Conservation (phyloP, 352 stramenopile genomes). For the Hyphochytrium catenoides region DNA sequence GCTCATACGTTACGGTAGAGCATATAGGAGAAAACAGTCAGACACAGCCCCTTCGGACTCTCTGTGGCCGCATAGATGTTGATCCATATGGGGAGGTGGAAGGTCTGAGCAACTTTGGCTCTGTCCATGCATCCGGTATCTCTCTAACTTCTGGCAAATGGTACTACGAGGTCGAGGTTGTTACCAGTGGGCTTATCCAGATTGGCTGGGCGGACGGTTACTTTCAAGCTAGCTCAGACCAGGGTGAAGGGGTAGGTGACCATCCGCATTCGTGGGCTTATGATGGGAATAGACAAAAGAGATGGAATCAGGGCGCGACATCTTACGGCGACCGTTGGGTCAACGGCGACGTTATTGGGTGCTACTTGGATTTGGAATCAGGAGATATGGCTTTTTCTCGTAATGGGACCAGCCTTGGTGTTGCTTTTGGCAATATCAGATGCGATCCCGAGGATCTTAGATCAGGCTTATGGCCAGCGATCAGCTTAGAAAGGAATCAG, state of each 20-base stretch:
- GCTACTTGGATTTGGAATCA: conserved; percentile 45
- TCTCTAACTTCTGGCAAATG: conserved; percentile 55
- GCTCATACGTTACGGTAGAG: conserved; percentile 53
- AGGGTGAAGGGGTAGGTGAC: conserved; percentile 69
- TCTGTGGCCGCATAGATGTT: conserved; percentile 59
- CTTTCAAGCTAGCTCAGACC: conserved; percentile 68
- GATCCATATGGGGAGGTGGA: conserved; percentile 56
- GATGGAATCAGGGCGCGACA: conserved; percentile 66
- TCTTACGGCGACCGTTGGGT: conserved; percentile 72
- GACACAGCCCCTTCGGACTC: conserved; percentile 18
- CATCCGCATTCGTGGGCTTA: conserved; percentile 76
- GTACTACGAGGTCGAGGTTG: conserved; percentile 79
- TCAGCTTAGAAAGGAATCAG: conserved; percentile 54
- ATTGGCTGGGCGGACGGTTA: conserved; percentile 74
- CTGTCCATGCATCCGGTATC: conserved; percentile 41
- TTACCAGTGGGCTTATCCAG: conserved; percentile 69
- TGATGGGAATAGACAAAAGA: conserved; percentile 64
- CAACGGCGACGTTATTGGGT: conserved; percentile 69
- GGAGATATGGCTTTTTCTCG: conserved; percentile 62
- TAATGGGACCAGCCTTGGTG: conserved; percentile 52
- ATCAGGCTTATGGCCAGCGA: conserved; percentile 48
- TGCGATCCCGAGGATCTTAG: conserved; percentile 18
- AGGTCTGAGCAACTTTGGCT: conserved; percentile 62
- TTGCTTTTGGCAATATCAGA: conserved; percentile 41
- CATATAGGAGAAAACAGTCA: conserved; percentile 54